Percentiles rank a stretch among this genome's conserved stretches.
These are phyloP conservation scores for Pichia sp. DNA, from an alignment of 1,139 yeast species.

Conservation along the genomic window DNA sequence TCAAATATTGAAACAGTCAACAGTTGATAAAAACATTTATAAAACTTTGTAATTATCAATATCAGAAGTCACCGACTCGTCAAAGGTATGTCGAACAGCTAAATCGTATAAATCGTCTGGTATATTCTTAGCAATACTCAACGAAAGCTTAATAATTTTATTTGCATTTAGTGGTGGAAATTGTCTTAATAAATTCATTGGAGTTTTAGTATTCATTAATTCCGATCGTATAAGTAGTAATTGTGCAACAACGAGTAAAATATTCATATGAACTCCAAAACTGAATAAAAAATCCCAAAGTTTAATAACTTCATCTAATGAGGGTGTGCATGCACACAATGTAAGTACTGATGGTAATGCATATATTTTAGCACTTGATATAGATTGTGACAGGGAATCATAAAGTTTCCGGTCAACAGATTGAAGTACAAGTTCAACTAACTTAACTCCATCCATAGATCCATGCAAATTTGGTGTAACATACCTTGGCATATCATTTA, in stretches of 20 bases:
- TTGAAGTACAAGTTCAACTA: slow-evolving; percentile 65
- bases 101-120: slow-evolving; percentile 65
- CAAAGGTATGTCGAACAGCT: slow-evolving; percentile 67
- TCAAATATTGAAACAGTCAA: neutral
- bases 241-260: slow-evolving; percentile 80
- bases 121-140: slow-evolving; percentile 68
- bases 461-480: slow-evolving; percentile 75
- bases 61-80: slow-evolving; percentile 37
- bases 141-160: slow-evolving; percentile 70
- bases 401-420: slow-evolving; percentile 70
- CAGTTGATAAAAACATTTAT: neutral
- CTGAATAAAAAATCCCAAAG: slow-evolving; percentile 91
- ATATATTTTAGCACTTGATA: slow-evolving; percentile 73
- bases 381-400: slow-evolving; percentile 53
- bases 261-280: slow-evolving; percentile 84
- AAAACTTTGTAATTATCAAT: slow-evolving; percentile 24
- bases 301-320: slow-evolving; percentile 64
- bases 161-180: slow-evolving; percentile 70
- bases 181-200: slow-evolving; percentile 68
- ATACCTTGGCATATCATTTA: slow-evolving; percentile 67
- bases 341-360: slow-evolving; percentile 88
- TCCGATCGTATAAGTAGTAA: slow-evolving; percentile 60
- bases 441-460: slow-evolving; percentile 67
- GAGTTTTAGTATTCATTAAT: slow-evolving; percentile 53
- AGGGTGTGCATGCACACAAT: slow-evolving; percentile 85